These are phyloP conservation scores for Triticum turgidum DNA, from an alignment of 176 grass and related monocot species.

Conservation along the genomic window DNA sequence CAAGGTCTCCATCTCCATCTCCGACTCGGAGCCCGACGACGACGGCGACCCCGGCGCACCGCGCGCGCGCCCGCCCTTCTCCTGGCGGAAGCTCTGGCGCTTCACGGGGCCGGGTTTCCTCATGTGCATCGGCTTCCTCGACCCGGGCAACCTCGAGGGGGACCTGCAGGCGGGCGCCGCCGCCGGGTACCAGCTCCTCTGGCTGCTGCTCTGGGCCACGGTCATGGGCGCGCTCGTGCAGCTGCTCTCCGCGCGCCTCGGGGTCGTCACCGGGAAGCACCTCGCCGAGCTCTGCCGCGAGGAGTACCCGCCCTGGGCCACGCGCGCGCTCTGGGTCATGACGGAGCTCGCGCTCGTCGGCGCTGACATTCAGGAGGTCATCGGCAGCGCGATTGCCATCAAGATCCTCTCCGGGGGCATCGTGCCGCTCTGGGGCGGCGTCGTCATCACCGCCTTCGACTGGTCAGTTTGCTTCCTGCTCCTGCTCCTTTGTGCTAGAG, in stretches of 20 bases:
- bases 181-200: conserved; percentile 77
- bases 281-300: conserved; percentile 87
- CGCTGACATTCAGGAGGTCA: conserved; percentile 93
- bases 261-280: conserved; percentile 79
- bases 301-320: conserved; percentile 78
- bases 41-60: neutral
- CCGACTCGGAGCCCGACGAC: conserved; percentile 42
- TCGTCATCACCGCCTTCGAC: conserved; percentile 83
- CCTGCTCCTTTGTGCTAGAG: too few relatives aligned
- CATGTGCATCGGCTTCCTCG: conserved; percentile 95
- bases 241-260: conserved; percentile 78
- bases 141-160: conserved; percentile 87
- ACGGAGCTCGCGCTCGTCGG: conserved; percentile 84
- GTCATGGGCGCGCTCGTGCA: conserved; percentile 81
- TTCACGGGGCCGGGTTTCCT: conserved; percentile 88
- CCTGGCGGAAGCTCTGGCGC: conserved; percentile 89
- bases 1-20: conserved; percentile 61
- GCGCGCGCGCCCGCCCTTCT: conserved; percentile 51
- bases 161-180: conserved; percentile 91
- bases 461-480: conserved; percentile 44
- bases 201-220: conserved; percentile 88
- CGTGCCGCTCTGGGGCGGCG: conserved; percentile 84
- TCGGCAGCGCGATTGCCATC: conserved; percentile 92
- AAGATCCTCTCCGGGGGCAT: conserved; percentile 71
- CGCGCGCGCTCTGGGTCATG: conserved; percentile 73